Evolutionary conservation across 257 asterid species (phyloP), one percentile per base, ranked within the genome.

Genomic region (Primulina tabacum): DNA sequence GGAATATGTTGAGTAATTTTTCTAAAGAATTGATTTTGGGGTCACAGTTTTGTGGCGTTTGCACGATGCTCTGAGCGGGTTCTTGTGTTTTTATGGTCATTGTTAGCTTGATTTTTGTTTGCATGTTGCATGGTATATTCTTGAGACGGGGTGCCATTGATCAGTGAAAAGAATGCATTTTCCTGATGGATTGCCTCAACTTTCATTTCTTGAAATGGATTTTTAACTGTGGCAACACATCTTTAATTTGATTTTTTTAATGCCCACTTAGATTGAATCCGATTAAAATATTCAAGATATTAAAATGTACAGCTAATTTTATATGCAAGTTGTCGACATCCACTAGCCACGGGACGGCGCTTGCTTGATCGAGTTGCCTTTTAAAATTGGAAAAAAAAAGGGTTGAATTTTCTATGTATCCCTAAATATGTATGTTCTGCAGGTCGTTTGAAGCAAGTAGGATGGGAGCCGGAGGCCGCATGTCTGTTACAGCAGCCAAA

Each of bases 391-490:
- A 47, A 16, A 43, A 43, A 43, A 43, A 12, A 43, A 16, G 16
- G 5, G n/a, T 26, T 0, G 12, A 28, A 3, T n/a, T 8, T 40
- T 43, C 6, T 14, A 14, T 50, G n/a, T 14, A 3, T 47, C 55
- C 17, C 17, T 7, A 7, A 37, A 37, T 4, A 33, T 6, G 37
- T 32, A 7, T 8, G 7, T 8, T 60, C n/a, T 47, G 26, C 73
- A 74, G 64, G 60, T 43, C 2, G 7, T 17, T 64, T 32, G 74
- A 53, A 68, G 38, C 69, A 64, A 60, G 64, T 55, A 40, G 79
- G 67, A 88, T 88, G 92, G 95, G 95, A 65, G 95, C 83, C 18
- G 90, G 92, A 35, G 95, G 95, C 6, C 87, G 87, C 64, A 77
- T 83, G 85, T 68, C 85, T 57, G 66, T 73, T 72, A 73, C 76